These are phyloP conservation scores for Fusarium sp. DNA, from an alignment of 2,329 filamentous ascomycete genomes.

Conservation along the genomic window DNA sequence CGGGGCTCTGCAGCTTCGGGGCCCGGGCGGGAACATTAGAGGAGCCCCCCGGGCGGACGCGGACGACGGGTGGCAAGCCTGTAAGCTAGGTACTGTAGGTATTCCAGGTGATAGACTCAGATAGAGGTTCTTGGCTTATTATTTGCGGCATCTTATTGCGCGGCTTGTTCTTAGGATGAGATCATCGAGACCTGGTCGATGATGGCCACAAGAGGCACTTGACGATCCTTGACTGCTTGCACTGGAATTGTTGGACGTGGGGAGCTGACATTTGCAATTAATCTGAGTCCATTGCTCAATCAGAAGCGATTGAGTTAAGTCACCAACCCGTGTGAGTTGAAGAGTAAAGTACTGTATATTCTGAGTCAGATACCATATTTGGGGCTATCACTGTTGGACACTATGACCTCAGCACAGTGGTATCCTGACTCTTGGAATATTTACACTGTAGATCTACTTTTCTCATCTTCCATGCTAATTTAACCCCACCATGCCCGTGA, in stretches of 20 bases:
- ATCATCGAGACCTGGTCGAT: constrained; percentile 24
- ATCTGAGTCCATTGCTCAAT: constrained; percentile 36
- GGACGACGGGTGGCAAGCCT: constrained; percentile 38
- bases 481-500: constrained; percentile 35
- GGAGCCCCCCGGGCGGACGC: constrained; percentile 17
- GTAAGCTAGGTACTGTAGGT: background rate
- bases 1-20: constrained; percentile 40
- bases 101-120: too few relatives aligned
- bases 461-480: constrained; percentile 27
- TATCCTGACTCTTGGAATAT: background rate
- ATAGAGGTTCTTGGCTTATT: constrained; percentile 10
- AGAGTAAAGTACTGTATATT: constrained; percentile 34
- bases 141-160: constrained; percentile 10
- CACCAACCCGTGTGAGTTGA: constrained; percentile 19
- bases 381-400: background rate
- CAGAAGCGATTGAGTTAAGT: constrained; percentile 26
- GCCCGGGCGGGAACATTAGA: constrained; percentile 39
- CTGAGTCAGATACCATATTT: constrained; percentile 32
- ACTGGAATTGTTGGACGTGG: constrained; percentile 44
- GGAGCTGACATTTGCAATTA: constrained; percentile 28
- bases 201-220: background rate
- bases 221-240: constrained; percentile 11
- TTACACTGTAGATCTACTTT: constrained; percentile 23
- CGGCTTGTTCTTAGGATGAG: constrained; percentile 10
- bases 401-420: constrained; percentile 21